Base-by-base conservation (phyloP, 1,284 basidiomycete genomes). In the Austroboletus olivaceoglutinosus region DNA sequence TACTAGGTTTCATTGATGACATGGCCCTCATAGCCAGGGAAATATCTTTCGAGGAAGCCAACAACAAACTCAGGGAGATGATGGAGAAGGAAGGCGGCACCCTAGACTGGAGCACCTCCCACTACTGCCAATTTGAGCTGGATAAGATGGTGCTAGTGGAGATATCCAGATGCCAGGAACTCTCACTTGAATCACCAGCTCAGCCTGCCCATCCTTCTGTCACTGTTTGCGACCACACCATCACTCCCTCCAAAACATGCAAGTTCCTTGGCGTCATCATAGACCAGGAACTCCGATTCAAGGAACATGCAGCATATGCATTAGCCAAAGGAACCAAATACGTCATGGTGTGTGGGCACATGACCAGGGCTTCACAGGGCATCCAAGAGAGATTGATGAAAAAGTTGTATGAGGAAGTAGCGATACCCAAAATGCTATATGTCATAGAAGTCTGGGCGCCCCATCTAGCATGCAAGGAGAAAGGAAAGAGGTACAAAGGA, bases 401-500 rank as follows among this genome's bases (percentile, higher is more conserved):
- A 5, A 58, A 55, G 7, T 42, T 68, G 1, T 71, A 69, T 39
- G 34, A 56, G 0, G 34, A 53, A 1, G 55, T 67, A 0, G 62
- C 55, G 0, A 41, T 71, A 10, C 65, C 61, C 1, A 53, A 56
- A 13, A 61, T 69, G 56, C 30, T 63, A 0, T 70, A 71, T 31
- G 62, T 60, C 7, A 13, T 33, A 33, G 31, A 36, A 18, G 18
- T 36, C 3, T 36, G 34, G 34, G 34, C 6, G 2, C 16, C 34
- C 2, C n/a, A 18, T 10, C 34, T 18, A 19, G 18, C 8, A 1
- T 2, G 8, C 3, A 19, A 36, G n/a, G 18, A 16, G 2, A 36
- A 36, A 10, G 34, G 31, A 7, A 33, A 33, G 3, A 36, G 18
- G n/a, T 5, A 2, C n/a, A 36, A 2, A 8, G n/a, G 34, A 36